phyloP scores from a whole-genome alignment of 768 basidiomycete genomes.

The Gymnopilus junonius region DNA sequence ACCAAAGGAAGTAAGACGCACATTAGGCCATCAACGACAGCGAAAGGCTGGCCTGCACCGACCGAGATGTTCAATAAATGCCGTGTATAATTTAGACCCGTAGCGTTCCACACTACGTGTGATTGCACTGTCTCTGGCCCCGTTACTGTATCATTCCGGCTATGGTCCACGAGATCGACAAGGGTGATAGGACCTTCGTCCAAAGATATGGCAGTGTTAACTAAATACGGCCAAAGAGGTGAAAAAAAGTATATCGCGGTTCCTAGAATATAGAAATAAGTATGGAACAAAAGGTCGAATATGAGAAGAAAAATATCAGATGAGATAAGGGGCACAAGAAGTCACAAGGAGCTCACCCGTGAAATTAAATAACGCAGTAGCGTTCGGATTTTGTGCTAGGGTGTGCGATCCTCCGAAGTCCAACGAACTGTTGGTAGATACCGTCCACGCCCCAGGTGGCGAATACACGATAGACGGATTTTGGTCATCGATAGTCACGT shows the following conservation, averaged over 20 bases:
- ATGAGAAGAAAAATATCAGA: neutral
- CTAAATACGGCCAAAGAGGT: constrained; percentile 50
- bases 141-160: constrained; percentile 27
- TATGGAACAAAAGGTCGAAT: neutral
- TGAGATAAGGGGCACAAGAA: neutral
- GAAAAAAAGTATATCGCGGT: constrained; percentile 47
- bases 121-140: constrained; percentile 44
- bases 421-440: constrained; percentile 32
- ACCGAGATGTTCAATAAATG: constrained; percentile 44
- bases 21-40: constrained; percentile 45
- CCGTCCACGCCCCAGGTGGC: constrained; percentile 34
- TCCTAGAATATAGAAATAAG: constrained; percentile 28
- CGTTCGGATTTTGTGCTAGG: constrained; percentile 35
- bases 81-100: constrained; percentile 32
- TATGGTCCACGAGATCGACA: constrained; percentile 45
- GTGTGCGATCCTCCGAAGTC: constrained; percentile 38
- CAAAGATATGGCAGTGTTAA: constrained; percentile 43
- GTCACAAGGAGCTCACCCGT: constrained; percentile 36
- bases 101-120: constrained; percentile 41
- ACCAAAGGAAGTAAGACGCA: constrained; percentile 23
- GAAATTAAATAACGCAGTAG: constrained; percentile 46
- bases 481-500: constrained; percentile 39
- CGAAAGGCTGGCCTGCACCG: constrained; percentile 38
- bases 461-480: constrained; percentile 34
- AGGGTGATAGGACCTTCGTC: constrained; percentile 37